Base-by-base conservation (phyloP, 2,329 filamentous ascomycete species). In the Fusarium zealandicum region DNA sequence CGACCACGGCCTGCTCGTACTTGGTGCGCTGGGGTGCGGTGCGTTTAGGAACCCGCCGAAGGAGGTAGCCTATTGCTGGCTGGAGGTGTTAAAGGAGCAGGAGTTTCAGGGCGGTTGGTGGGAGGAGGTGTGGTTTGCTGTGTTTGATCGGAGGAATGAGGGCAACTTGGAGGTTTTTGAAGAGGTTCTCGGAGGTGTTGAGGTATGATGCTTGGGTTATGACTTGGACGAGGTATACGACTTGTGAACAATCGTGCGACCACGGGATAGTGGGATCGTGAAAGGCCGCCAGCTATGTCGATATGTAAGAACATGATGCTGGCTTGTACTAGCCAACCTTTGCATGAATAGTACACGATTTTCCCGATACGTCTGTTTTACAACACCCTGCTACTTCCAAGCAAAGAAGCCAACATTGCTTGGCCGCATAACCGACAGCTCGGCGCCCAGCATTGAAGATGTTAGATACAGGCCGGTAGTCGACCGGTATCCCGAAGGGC, bases 1-100 rank as follows among this genome's bases (percentile, higher is more conserved):
- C 22, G 77, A 77, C 2, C 85, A 89, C 64, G 75, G 79, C 17
- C 76, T 80, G 60, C 71, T 91, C 8, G 83, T 91, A 5, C 76
- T 92, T 2, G 88, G 88, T 0, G 87, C 88, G 0, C 67, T 91
- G 42, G 88, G 88, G 0, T 91, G 88, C 63, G 88, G 88, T 4
- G 86, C 82, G 1, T 90, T 89, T 68, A 64, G 62, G 1, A 89
- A 90, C 67, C 88, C 88, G 8, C 77, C 78, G 0, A 71, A 75
- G 27, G 84, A 85, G 56, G 82, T 90, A n/a, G 86, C 83, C 2
- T 54, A 73, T 28, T 86, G 85, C 61, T 91, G 87, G 79, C 68
- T 75, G 22, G 80, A 85, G 64, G 85, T 89, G 28, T 72, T 90
- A 48, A 51, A 67, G 25, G 85, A 90, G 66, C 31, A 57, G 0